These are phyloP conservation scores for Zygotorulaspora florentina DNA, from an alignment of 805 yeast genomes.

Conservation along the genomic window DNA sequence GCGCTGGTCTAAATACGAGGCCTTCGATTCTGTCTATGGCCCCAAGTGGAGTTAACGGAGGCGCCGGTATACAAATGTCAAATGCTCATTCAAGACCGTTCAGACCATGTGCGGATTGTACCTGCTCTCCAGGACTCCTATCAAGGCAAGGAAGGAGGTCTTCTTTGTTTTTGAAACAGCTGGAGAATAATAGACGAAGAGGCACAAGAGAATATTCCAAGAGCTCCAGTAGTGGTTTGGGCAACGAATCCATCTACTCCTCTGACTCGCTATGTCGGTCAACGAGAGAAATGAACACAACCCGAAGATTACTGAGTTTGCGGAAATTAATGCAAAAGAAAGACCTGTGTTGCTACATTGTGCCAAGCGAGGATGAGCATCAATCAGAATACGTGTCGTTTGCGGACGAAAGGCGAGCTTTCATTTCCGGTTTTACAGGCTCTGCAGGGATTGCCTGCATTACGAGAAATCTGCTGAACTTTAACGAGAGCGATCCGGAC, in stretches of 20 bases:
- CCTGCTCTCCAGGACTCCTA: constrained; percentile 78
- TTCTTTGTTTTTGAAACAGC: constrained; percentile 38
- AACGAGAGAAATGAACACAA: constrained; percentile 49
- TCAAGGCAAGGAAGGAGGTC: constrained; percentile 65
- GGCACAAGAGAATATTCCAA: constrained; percentile 14
- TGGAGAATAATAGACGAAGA: constrained; percentile 33
- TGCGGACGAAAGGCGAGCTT: constrained; percentile 78
- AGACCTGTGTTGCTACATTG: constrained; percentile 66
- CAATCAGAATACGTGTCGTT: constrained; percentile 83
- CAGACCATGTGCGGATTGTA: constrained; percentile 67
- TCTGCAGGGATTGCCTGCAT: constrained; percentile 91
- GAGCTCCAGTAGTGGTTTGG: constrained; percentile 12
- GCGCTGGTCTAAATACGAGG: constrained; percentile 10
- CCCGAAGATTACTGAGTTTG: constrained; percentile 53
- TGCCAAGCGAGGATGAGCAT: constrained; percentile 91
- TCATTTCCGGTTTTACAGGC: constrained; percentile 85
- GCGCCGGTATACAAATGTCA: constrained; percentile 3
- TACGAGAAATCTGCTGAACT: constrained; percentile 44
- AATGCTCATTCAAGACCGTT: constrained; percentile 27
- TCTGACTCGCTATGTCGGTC: constrained; percentile 38
- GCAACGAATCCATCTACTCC: constrained; percentile 36
- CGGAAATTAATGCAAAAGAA: constrained; percentile 60
- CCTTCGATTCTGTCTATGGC: constrained; percentile 12
- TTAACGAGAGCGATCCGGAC: constrained; percentile 39
- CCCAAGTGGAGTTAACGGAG: constrained; percentile 4